Evolutionary conservation across 257 asterid species (phyloP), one percentile per base, ranked within the genome.

Genomic region (Hygrophila difformis): DNA sequence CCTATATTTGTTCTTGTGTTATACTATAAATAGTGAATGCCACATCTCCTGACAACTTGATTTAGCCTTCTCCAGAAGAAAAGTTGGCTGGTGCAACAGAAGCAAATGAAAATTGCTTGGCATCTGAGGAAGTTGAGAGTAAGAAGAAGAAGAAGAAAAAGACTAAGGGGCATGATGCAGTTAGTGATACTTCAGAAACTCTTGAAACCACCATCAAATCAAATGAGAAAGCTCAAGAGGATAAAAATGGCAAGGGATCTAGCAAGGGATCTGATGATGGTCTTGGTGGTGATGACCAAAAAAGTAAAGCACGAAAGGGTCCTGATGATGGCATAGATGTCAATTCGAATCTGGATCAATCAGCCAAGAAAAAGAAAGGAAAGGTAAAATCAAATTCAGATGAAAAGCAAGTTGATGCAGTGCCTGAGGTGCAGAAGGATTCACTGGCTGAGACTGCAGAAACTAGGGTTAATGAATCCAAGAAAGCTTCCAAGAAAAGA

Each of bases 401-500:
- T 51, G 67, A 39, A 60, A 63, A 62, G 49, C 61, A 50, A 19
- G 28, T 38, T 40, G 66, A 59, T 40, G 42, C 16, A 13, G 11
- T 48, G 39, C 60, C 62, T 17, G 53, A 31, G 44, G 60, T 49
- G 33, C 37, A 48, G n/a, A 56, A 49, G 17, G 45, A 13, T 53
- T 21, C 39, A 43, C 47, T 61, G 21, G 26, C 16, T 18, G 65
- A 60, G 57, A 49, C 62, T 42, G 68, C 67, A 39, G 84, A 63
- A 28, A 57, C 42, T 59, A 78, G 49, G 34, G 65, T 37, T 59
- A 21, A 49, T 21, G 72, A 73, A 66, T 64, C 71, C 36, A 47
- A 68, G 42, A 63, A 74, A 65, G 65, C 63, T 44, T 67, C 76
- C 39, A 84, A 84, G 72, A 88, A 88, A 70, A 77, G 93, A 53